Base-by-base conservation (phyloP, 2,329 filamentous ascomycete genomes). In the Hypoxylon sp. region DNA sequence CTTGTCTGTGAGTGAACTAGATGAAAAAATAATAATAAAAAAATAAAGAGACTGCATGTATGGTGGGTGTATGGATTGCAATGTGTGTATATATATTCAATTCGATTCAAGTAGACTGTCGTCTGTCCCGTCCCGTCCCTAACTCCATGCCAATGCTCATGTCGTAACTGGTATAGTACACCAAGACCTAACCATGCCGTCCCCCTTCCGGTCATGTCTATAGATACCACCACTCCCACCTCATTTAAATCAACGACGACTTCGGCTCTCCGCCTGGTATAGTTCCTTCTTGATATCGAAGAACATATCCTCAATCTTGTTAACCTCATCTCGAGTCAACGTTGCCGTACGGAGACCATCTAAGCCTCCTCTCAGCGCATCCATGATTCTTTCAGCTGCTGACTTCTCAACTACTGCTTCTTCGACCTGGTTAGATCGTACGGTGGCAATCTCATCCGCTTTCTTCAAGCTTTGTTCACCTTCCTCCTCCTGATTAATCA, bases 261-360 rank as follows among this genome's bases (percentile, higher is more conserved):
- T 85, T 68, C 91, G 85, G 74, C 83, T 83, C 74, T 90, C 90
- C 14, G 92, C 93, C 62, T 90, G 88, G 77, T 92, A 92, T 56
- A 94, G 85, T 78, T 92, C 89, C 70, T 87, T 85, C 78, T 92
- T 91, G 71, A 95, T 88, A 78, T 95, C 91, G 82, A 94, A 93
- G 76, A 96, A 84, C 73, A 93, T 82, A 76, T 94, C 91, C 75
- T 96, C 93, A 71, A 96, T 85, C 76, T 91, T 85, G 65, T 90
- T 86, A 58, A 94, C 87, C 67, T 93, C 89, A 10, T 87, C 83
- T 10, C 88, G 85, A 14, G 88, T 88, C 46, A 97, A 80, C 14
- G 86, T 83, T 22, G 89, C 83, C 29, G 81, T 81, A 59, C 85
- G 86, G 64, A 94, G 83, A 70, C 89, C 85, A 19, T 84, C 83